These are phyloP conservation scores for Cystobasidium pallidum DNA, from an alignment of 1,284 basidiomycete genomes.

Conservation along the genomic window DNA sequence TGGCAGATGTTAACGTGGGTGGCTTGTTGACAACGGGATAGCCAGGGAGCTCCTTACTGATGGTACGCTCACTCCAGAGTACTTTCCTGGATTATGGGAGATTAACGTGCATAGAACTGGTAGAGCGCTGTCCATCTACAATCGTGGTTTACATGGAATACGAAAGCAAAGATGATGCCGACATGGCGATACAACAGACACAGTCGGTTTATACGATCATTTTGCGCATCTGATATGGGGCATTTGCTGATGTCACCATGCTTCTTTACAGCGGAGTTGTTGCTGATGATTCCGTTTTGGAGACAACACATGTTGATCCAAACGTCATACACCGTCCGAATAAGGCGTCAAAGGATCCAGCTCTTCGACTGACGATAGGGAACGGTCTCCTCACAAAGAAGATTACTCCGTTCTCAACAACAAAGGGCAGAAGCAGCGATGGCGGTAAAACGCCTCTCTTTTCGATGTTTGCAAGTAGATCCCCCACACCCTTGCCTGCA, in stretches of 20 bases:
- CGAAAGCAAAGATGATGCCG: constrained; percentile 27
- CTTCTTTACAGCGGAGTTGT: constrained; percentile 20
- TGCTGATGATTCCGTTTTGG: constrained; percentile 22
- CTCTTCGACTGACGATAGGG: constrained; percentile 1
- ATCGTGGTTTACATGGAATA: constrained; percentile 17
- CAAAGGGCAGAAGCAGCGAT: neutral
- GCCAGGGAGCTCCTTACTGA: neutral
- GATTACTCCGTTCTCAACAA: neutral
- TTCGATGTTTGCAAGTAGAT: constrained; percentile 3
- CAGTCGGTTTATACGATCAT: neutral
- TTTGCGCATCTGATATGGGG: too few relatives aligned
- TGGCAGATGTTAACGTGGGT: constrained; percentile 31
- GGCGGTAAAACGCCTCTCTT: constrained; percentile 4
- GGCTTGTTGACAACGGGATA: neutral
- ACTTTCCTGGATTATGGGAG: constrained; percentile 31
- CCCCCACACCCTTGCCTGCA: constrained; percentile 17
- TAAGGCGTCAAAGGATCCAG: constrained; percentile 14
- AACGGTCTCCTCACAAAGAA: constrained; percentile 23
- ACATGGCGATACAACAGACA: constrained; percentile 23
- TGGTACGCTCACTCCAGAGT: neutral
- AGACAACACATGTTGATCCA: constrained; percentile 13
- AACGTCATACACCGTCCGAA: constrained; percentile 24
- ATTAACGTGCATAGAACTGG: constrained; percentile 28
- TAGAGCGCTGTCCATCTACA: constrained; percentile 23
- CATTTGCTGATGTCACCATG: neutral